Percentiles rank a stretch among this genome's conserved stretches.
phyloP scores from a whole-genome alignment of 1,139 yeast genomes.

The Hanseniaspora uvarum region DNA sequence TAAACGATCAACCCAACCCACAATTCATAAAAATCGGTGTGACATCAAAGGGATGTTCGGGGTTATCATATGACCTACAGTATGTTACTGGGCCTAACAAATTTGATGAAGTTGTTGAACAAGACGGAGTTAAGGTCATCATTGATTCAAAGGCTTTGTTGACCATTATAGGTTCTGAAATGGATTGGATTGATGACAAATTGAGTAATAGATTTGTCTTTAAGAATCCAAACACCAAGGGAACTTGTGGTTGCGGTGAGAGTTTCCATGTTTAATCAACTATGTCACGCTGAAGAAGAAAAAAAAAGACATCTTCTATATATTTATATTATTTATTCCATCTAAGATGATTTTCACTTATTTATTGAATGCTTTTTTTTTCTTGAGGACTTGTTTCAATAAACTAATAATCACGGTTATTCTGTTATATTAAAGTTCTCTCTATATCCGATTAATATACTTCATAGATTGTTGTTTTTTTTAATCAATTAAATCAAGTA shows the following conservation, averaged over 20 bases:
- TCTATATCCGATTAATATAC: background rate
- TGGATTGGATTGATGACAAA: conserved; percentile 97
- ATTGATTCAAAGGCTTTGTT: conserved; percentile 93
- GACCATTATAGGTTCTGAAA: conserved; percentile 90
- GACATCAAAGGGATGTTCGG: conserved; percentile 93
- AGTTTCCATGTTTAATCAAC: conserved; percentile 71
- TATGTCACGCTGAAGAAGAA: no score
- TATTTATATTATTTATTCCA: background rate
- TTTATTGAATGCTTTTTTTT: conserved; percentile 14
- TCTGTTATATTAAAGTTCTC: background rate
- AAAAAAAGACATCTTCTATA: no score
- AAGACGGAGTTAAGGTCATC: conserved; percentile 84
- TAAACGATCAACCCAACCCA: conserved; percentile 74
- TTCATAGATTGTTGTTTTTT: no score
- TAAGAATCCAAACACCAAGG: conserved; percentile 90
- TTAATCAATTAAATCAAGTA: background rate
- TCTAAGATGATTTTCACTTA: conserved; percentile 1
- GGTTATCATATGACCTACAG: conserved; percentile 80
- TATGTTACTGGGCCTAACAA: conserved; percentile 83
- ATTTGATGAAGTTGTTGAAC: conserved; percentile 85
- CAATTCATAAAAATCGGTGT: conserved; percentile 86
- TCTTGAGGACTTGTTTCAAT: conserved; percentile 9
- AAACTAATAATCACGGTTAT: no score
- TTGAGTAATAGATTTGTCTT: conserved; percentile 80
- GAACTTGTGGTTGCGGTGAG: conserved; percentile 98